Evolutionary conservation across 495 filamentous ascomycete genomes (phyloP), one percentile per base, ranked within the genome.

Genomic region (Penicillium longicatenatum): DNA sequence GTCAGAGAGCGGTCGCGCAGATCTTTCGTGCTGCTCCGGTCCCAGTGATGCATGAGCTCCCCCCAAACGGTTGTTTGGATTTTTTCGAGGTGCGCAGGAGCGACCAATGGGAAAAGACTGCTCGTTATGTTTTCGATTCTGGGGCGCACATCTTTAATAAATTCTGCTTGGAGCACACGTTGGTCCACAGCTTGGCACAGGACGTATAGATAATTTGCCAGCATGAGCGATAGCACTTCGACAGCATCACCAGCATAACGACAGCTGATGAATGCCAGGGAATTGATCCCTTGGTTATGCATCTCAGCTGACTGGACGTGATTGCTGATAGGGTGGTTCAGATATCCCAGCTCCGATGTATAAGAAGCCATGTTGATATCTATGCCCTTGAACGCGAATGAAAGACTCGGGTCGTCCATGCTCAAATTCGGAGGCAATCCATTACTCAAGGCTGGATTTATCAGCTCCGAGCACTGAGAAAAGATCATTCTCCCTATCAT

Each of bases 311-410:
- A 64, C 54, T 82, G 77, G 0, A 84, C 73, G 60, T 83, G 79
- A 1, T 64, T 61, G 53, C 70, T 75, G 60, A 85, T 70, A 0
- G 81, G 80, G n/a, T 76, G 69, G 1, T 79, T 75, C 8, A 81
- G 73, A 55, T 73, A 78, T 2, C 69, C 75, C n/a, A 77, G 67
- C 61, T 88, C 85, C 5, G 82, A 76, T 68, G 81, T 78, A 57
- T 85, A 85, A 1, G 84, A 74, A 0, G 85, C 81, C 75, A 86
- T 84, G 57, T 79, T 84, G 60, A 87, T 80, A 54, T 89, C 85
- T 6, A 85, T 74, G 0, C 82, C 83, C 62, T 87, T 88, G 59
- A 79, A 68, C 0, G 79, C 79, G 55, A 82, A 88, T 14, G 72
- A 79, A 4, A 69, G 46, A 39, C 74, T 81, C 0, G 84, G 81